Evolutionary conservation across 306 rosid species (phyloP).

Genomic region (Rosa rugosa): DNA sequence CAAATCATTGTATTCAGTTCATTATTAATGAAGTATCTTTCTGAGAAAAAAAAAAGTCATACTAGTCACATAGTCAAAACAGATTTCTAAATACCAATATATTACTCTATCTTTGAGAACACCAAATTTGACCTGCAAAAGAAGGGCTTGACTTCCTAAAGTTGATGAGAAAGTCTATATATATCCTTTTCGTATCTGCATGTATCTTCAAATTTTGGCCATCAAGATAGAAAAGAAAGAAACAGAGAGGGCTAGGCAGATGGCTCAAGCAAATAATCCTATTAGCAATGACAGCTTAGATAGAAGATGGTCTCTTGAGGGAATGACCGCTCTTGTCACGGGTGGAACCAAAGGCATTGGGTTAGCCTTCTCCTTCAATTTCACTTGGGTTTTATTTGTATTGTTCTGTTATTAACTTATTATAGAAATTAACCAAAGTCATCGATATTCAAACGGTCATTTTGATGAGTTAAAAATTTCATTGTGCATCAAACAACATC

Average conservation of each 20-base stretch:
- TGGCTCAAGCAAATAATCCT: neutral
- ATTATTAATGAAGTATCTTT: too few species aligned
- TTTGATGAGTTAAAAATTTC: neutral
- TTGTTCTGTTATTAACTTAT: too few species aligned
- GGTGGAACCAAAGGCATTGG: constrained; percentile 55
- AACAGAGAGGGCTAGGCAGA: neutral
- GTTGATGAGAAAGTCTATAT: neutral
- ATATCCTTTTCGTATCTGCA: neutral
- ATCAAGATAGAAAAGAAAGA: neutral
- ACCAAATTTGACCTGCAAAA: too few species aligned
- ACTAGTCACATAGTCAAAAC: too few species aligned
- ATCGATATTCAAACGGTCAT: too few species aligned
- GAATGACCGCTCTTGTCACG: constrained; percentile 45
- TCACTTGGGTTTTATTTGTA: neutral
- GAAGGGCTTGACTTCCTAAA: too few species aligned
- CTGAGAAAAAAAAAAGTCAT: too few species aligned
- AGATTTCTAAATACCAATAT: too few species aligned
- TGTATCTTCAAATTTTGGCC: neutral
- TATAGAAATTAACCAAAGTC: too few species aligned
- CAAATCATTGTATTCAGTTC: too few species aligned
- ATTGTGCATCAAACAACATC: neutral
- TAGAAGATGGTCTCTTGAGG: constrained; percentile 41
- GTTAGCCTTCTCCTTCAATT: constrained; percentile 1
- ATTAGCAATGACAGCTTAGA: neutral
- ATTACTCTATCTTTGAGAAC: too few species aligned